Conservation (phyloP, 345 rosid species). For the Kandelia obovata region DNA sequence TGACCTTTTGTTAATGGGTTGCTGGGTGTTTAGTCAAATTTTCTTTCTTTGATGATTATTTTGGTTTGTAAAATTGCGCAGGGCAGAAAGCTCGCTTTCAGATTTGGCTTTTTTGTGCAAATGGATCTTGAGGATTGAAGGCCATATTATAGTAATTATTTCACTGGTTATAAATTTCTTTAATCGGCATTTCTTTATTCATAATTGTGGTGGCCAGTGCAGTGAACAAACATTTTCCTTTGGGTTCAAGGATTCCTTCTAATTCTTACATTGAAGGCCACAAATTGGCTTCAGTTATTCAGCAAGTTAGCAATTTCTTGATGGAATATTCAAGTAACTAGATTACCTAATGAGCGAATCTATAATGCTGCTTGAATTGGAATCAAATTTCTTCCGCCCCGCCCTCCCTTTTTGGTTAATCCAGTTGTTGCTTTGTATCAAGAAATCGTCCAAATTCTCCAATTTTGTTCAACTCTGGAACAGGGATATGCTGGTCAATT, state of each 20-base stretch:
- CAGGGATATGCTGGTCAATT: too few species aligned
- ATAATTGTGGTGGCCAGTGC: background rate
- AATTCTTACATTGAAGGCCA: too few species aligned
- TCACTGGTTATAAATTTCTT: background rate
- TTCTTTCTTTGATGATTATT: background rate
- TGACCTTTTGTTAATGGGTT: background rate
- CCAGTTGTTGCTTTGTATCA: too few species aligned
- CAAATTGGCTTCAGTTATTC: too few species aligned
- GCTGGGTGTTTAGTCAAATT: background rate
- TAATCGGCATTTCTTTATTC: background rate
- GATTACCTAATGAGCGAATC: too few species aligned
- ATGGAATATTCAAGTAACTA: too few species aligned
- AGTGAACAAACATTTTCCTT: background rate
- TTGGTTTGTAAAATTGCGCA: background rate
- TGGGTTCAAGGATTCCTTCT: background rate
- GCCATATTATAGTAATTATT: slow-evolving; percentile 49
- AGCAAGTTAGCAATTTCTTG: too few species aligned
- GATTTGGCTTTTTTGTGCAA: slow-evolving; percentile 95
- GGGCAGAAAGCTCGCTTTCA: slow-evolving; percentile 86
- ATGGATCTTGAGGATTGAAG: slow-evolving; percentile 88
- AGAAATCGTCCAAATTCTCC: too few species aligned
- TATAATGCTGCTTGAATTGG: too few species aligned
- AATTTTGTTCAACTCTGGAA: too few species aligned
- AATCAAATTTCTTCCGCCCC: too few species aligned
- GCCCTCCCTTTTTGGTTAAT: too few species aligned